phyloP scores from a whole-genome alignment of 192 early-diverging fungal genomes.

The Podila epigama region DNA sequence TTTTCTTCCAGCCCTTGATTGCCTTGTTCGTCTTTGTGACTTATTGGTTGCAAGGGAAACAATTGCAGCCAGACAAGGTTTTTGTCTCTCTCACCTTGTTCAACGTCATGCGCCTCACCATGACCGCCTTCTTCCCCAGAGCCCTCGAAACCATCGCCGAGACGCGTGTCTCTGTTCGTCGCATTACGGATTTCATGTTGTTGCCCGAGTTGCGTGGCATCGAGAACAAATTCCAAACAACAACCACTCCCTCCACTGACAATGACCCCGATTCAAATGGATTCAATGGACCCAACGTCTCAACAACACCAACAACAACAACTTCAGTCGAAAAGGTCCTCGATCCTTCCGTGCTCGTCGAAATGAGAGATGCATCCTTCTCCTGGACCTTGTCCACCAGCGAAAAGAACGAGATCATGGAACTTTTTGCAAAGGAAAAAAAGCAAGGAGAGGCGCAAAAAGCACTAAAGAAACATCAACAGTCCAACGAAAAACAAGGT shows the following conservation, averaged over 20 bases:
- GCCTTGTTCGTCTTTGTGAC: constrained; percentile 43
- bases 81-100: constrained; percentile 48
- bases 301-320: not conserved
- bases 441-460: constrained; percentile 4
- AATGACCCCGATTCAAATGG: not conserved
- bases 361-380: constrained; percentile 43
- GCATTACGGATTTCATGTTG: constrained; percentile 51
- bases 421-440: constrained; percentile 29
- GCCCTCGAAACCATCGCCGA: constrained; percentile 53
- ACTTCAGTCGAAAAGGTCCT: not conserved
- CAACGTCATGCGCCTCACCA: constrained; percentile 52
- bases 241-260: not conserved
- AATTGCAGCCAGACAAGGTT: constrained; percentile 38
- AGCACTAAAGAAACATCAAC: too few species aligned
- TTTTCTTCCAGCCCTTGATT: constrained; percentile 49
- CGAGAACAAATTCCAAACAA: constrained; percentile 32
- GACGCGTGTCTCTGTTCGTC: constrained; percentile 32
- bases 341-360: constrained; percentile 17
- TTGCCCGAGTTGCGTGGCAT: constrained; percentile 43
- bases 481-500: not conserved
- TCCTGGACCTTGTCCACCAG: constrained; percentile 27
- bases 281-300: constrained; percentile 3
- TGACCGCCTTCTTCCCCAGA: constrained; percentile 52
- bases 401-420: constrained; percentile 29
- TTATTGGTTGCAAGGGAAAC: constrained; percentile 39